A percentile compares a stretch with the other conserved stretches of the same genome.
phyloP scores from a whole-genome alignment of 83 land plant genomes.

The Thuja plicata region DNA sequence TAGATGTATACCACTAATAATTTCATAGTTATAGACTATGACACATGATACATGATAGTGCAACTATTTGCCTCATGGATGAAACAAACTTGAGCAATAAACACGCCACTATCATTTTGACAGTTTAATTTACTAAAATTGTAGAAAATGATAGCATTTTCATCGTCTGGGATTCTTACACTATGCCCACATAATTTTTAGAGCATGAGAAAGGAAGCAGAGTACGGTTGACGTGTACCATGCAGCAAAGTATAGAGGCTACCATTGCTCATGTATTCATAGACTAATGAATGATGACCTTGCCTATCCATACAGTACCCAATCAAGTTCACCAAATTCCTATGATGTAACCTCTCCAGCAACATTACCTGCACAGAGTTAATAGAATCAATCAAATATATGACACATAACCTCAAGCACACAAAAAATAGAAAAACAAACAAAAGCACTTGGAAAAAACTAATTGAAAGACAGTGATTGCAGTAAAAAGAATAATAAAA shows the following conservation, averaged over 20 bases:
- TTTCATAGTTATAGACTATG: not conserved
- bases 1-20: not conserved
- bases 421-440: not conserved
- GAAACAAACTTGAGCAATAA: not conserved
- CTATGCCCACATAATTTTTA: not conserved
- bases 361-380: constrained; percentile 6
- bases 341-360: constrained; percentile 15
- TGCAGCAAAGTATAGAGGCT: constrained; percentile 5
- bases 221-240: not conserved
- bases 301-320: constrained; percentile 11
- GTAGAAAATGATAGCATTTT: not conserved
- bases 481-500: not conserved
- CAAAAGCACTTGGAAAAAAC: not conserved
- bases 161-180: not conserved
- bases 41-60: not conserved
- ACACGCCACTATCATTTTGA: not conserved
- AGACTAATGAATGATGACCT: not conserved
- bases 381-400: constrained; percentile 3
- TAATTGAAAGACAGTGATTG: not conserved
- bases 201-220: not conserved
- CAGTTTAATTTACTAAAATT: not conserved
- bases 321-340: constrained; percentile 12
- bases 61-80: not conserved
- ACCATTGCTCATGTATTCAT: constrained; percentile 13
- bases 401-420: not conserved